Conservation (phyloP, 352 stramenopile species). For the Globisporangium radiosum region DNA sequence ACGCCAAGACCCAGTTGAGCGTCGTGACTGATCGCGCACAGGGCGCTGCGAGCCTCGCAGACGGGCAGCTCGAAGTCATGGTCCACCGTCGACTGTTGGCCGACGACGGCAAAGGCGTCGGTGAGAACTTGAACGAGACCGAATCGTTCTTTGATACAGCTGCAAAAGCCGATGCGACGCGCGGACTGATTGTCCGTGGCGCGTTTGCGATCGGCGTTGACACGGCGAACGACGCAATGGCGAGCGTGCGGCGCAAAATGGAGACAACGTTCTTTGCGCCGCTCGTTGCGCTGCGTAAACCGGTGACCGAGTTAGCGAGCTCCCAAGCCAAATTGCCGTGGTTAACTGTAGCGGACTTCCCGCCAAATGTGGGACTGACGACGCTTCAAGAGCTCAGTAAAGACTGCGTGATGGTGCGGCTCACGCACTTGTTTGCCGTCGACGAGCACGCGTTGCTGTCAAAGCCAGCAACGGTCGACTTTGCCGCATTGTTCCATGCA, state of each 20-base stretch:
- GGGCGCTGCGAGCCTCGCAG: slow-evolving; percentile 84
- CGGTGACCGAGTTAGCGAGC: slow-evolving; percentile 10
- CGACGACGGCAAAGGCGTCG: slow-evolving; percentile 93
- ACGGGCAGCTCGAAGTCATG: slow-evolving; percentile 96
- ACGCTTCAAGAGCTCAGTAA: slow-evolving; percentile 82
- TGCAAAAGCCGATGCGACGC: slow-evolving; percentile 46
- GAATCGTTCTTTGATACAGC: slow-evolving; percentile 74
- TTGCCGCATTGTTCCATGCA: slow-evolving; percentile 40
- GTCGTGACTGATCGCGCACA: slow-evolving; percentile 92
- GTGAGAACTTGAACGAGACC: slow-evolving; percentile 89
- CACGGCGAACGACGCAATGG: slow-evolving; percentile 42
- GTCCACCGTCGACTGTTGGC: slow-evolving; percentile 91
- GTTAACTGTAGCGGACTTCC: slow-evolving; percentile 70
- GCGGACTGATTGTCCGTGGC: slow-evolving; percentile 61
- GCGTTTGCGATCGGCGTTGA: slow-evolving; percentile 71
- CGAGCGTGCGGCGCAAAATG: slow-evolving; percentile 52
- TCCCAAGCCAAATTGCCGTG: slow-evolving; percentile 43
- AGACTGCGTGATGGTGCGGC: slow-evolving; percentile 81
- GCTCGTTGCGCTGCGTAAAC: slow-evolving; percentile 47
- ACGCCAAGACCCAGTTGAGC: slow-evolving; percentile 74
- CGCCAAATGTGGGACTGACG: slow-evolving; percentile 90
- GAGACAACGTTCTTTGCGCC: slow-evolving; percentile 63
- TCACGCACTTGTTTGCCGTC: slow-evolving; percentile 92
- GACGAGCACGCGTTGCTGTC: slow-evolving; percentile 82
- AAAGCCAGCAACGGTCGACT: slow-evolving; percentile 66